Conservation (phyloP, 306 rosid species). For the Rosa rugosa region DNA sequence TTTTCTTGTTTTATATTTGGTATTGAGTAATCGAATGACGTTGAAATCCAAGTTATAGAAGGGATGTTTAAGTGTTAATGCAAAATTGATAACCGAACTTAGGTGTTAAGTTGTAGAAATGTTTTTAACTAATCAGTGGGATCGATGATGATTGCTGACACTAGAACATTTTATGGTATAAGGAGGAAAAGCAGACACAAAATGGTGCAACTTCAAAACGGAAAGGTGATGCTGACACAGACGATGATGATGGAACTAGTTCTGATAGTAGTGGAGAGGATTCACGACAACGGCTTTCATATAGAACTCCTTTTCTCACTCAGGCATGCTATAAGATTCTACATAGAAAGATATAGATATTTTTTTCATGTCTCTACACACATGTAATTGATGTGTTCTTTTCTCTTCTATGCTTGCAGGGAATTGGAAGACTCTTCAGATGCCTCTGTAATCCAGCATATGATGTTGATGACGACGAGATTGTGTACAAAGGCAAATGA, state of each 20-base stretch:
- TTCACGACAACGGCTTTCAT: constrained; percentile 58
- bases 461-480: constrained; percentile 92
- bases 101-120: neutral
- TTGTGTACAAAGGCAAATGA: constrained; percentile 77
- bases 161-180: neutral
- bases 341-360: neutral
- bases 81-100: neutral
- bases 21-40: neutral
- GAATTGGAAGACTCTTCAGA: constrained; percentile 87
- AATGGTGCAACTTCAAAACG: constrained; percentile 61
- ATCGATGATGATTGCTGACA: neutral
- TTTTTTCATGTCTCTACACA: neutral
- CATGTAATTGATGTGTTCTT: neutral
- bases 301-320: constrained; percentile 77
- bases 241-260: constrained; percentile 63
- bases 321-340: constrained; percentile 49
- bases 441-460: constrained; percentile 99
- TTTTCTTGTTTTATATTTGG: neutral
- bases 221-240: constrained; percentile 53
- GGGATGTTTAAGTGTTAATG: neutral
- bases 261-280: constrained; percentile 79
- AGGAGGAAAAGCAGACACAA: constrained; percentile 57
- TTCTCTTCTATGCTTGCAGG: constrained; percentile 41
- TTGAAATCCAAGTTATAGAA: neutral
- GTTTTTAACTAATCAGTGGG: neutral